phyloP scores from a whole-genome alignment of 2,329 filamentous ascomycete species.

The Lithohypha guttulata region DNA sequence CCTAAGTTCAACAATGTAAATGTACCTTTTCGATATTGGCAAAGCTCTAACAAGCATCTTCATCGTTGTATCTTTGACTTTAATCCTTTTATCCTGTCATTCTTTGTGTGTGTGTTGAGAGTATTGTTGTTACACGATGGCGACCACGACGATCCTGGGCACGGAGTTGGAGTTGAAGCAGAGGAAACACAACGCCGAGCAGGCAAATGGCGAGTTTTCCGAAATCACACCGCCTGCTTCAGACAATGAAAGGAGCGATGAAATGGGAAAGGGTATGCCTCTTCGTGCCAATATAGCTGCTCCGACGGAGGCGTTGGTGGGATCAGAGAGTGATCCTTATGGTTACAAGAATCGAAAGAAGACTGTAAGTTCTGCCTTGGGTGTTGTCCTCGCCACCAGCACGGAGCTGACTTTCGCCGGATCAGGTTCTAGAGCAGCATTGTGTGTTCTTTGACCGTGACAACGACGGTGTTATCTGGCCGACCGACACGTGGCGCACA shows the following conservation, averaged over 20 bases:
- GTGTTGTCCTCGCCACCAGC: not conserved
- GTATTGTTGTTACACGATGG: too few relatives aligned
- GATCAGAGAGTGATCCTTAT: slow-evolving; percentile 2
- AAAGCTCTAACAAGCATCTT: too few relatives aligned
- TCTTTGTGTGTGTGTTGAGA: too few relatives aligned
- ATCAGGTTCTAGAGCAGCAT: slow-evolving; percentile 42
- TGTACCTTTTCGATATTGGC: too few relatives aligned
- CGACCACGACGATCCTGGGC: not conserved
- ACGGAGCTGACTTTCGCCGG: not conserved
- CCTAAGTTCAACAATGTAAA: too few relatives aligned
- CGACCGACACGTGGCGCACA: slow-evolving; percentile 40
- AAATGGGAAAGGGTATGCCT: not conserved
- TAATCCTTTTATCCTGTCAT: too few relatives aligned
- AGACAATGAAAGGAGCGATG: not conserved
- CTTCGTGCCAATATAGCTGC: slow-evolving; percentile 2
- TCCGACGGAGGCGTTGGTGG: not conserved
- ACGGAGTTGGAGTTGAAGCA: not conserved
- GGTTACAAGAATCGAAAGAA: slow-evolving; percentile 6
- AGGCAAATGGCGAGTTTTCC: not conserved
- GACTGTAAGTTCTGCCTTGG: not conserved
- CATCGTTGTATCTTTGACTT: too few relatives aligned
- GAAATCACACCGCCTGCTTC: not conserved
- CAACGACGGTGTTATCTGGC: slow-evolving; percentile 43
- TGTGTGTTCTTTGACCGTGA: slow-evolving; percentile 43
- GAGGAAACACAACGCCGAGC: not conserved